These are phyloP conservation scores for Russula lepida DNA, from an alignment of 768 basidiomycete species.

Conservation along the genomic window DNA sequence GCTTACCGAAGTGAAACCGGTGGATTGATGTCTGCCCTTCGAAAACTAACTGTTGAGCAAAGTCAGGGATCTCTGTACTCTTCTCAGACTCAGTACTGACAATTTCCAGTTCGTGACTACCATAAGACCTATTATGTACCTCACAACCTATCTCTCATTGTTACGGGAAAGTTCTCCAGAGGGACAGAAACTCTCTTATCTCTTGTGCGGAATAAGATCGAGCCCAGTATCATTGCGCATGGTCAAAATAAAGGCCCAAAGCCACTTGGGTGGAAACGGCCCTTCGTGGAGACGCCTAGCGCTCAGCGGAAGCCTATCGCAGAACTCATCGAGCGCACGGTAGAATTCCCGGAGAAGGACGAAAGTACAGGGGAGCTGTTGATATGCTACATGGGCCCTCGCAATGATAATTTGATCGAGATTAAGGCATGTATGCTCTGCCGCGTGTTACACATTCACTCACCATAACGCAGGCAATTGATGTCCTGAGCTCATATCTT, in stretches of 20 bases:
- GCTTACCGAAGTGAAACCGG: slow-evolving; percentile 97
- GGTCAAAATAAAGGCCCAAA: slow-evolving; percentile 59
- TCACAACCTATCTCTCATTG: slow-evolving; percentile 84
- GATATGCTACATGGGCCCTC: slow-evolving; percentile 73
- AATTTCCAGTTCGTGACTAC: slow-evolving; percentile 71
- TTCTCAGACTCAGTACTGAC: slow-evolving; percentile 10
- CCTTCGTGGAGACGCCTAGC: slow-evolving; percentile 84
- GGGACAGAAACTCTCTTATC: slow-evolving; percentile 69
- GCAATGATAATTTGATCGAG: slow-evolving; percentile 60
- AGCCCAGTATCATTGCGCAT: slow-evolving; percentile 73
- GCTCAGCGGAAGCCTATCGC: slow-evolving; percentile 48
- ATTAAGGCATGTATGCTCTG: slow-evolving; percentile 42
- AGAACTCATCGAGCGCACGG: slow-evolving; percentile 46
- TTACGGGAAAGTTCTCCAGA: slow-evolving; percentile 76
- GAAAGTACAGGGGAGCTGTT: slow-evolving; percentile 87
- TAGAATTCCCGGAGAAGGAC: slow-evolving; percentile 96
- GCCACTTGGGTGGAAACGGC: slow-evolving; percentile 84
- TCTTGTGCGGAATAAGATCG: slow-evolving; percentile 75
- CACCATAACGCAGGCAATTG: slow-evolving; percentile 51
- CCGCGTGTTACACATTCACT: neutral
- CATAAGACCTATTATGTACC: slow-evolving; percentile 88
- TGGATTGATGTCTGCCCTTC: slow-evolving; percentile 86
- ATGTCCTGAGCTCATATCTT: slow-evolving; percentile 79
- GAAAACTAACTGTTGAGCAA: slow-evolving; percentile 79
- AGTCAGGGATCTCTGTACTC: slow-evolving; percentile 40